These are phyloP conservation scores for Diutina scorzettiae DNA, from an alignment of 1,139 yeast genomes.

Conservation along the genomic window DNA sequence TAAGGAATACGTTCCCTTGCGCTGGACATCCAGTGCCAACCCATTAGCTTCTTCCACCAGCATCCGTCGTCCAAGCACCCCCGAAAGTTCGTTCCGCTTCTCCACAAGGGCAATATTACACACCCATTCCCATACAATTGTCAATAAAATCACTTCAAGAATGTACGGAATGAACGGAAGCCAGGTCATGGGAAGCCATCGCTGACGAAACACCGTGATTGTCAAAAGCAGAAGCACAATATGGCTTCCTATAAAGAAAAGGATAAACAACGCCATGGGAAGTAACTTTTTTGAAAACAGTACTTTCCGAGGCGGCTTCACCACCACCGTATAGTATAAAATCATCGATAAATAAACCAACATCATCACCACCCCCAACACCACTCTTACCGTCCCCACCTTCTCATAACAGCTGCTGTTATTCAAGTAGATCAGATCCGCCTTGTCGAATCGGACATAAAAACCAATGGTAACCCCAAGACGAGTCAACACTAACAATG, in stretches of 20 bases:
- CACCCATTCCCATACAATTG: slow-evolving; percentile 43
- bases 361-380: neutral
- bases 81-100: slow-evolving; percentile 29
- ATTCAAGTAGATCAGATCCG: neutral
- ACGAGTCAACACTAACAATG: neutral
- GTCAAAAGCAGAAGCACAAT: slow-evolving; percentile 19
- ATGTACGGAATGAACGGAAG: slow-evolving; percentile 23
- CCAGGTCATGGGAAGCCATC: slow-evolving; percentile 30
- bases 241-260: slow-evolving; percentile 21
- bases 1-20: slow-evolving; percentile 3
- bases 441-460: neutral
- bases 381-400: too few species aligned
- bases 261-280: slow-evolving; percentile 29
- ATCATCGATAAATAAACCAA: neutral
- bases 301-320: slow-evolving; percentile 9
- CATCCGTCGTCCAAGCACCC: slow-evolving; percentile 37
- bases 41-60: slow-evolving; percentile 23
- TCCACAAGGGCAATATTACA: slow-evolving; percentile 31
- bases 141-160: slow-evolving; percentile 26
- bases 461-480: neutral
- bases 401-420: too few species aligned
- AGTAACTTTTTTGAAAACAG: slow-evolving; percentile 23
- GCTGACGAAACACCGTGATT: slow-evolving; percentile 14
- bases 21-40: slow-evolving; percentile 6
- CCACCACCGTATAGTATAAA: neutral